These are phyloP conservation scores for Gossypium lobatum DNA, from an alignment of 441 rosid genomes.

Conservation along the genomic window DNA sequence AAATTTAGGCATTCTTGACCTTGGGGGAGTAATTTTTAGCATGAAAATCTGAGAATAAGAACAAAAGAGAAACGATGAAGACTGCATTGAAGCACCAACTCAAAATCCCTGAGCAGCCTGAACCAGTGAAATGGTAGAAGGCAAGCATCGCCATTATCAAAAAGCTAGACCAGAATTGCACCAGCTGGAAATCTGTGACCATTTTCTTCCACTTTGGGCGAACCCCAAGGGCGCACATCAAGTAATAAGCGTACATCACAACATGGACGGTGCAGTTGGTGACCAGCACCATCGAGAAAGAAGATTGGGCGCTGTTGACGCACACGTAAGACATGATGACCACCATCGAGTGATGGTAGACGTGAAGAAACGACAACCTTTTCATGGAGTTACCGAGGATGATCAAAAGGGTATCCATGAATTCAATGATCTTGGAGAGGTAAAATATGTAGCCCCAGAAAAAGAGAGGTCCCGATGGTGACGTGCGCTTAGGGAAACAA, in stretches of 20 bases:
- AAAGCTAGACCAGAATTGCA: constrained; percentile 50
- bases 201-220: constrained; percentile 60
- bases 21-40: constrained; percentile 31
- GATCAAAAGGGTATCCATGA: constrained; percentile 51
- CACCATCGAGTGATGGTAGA: constrained; percentile 63
- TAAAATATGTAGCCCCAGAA: constrained; percentile 68
- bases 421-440: constrained; percentile 60
- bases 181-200: constrained; percentile 60
- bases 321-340: constrained; percentile 56
- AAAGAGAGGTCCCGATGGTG: constrained; percentile 43
- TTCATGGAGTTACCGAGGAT: constrained; percentile 34
- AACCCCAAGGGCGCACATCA: constrained; percentile 39
- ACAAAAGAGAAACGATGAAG: constrained; percentile 48
- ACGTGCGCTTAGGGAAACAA: constrained; percentile 40
- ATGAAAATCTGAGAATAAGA: constrained; percentile 49
- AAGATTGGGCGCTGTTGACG: constrained; percentile 39
- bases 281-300: constrained; percentile 46
- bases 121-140: constrained; percentile 34
- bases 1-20: constrained; percentile 5
- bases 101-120: constrained; percentile 56
- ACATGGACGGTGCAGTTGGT: constrained; percentile 58
- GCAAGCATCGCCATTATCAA: constrained; percentile 34
- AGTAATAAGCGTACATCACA: constrained; percentile 58
- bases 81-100: constrained; percentile 51
- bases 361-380: constrained; percentile 61